phyloP scores from a whole-genome alignment of 345 rosid genomes.

The Rhodamnia rubescens region DNA sequence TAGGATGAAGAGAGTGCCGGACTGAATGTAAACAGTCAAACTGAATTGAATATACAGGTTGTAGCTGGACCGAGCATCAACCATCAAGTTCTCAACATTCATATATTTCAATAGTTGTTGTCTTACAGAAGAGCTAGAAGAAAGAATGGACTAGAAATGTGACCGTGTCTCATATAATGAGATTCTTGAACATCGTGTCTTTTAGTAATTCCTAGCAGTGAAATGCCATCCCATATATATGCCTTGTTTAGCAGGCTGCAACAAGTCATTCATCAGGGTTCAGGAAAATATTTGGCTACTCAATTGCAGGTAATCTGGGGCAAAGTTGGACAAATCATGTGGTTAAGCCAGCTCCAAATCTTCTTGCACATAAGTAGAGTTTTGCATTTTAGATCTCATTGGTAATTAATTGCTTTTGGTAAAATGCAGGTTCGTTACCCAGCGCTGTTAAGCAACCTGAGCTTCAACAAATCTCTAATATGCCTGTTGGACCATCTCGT shows the following conservation, averaged over 20 bases:
- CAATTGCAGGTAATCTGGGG: background rate
- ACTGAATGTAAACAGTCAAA: background rate
- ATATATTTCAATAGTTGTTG: background rate
- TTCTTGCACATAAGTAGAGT: background rate
- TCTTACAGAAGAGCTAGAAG: background rate
- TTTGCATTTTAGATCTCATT: background rate
- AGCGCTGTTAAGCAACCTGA: background rate
- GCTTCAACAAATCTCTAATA: background rate
- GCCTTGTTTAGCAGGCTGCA: background rate
- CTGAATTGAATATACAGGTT: background rate
- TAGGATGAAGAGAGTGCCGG: background rate
- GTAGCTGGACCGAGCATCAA: background rate
- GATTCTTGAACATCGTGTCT: background rate
- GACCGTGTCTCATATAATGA: background rate
- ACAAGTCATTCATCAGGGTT: background rate
- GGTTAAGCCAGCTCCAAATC: background rate
- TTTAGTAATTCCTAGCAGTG: background rate
- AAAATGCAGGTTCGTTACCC: background rate
- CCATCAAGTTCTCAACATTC: background rate
- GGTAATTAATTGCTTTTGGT: background rate
- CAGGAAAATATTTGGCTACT: background rate
- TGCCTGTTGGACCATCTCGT: slow-evolving; percentile 2
- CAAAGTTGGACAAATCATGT: background rate
- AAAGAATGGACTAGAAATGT: background rate
- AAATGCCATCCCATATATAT: background rate